Conservation (phyloP, 192 early-diverging fungal species). For the Podila verticillata region DNA sequence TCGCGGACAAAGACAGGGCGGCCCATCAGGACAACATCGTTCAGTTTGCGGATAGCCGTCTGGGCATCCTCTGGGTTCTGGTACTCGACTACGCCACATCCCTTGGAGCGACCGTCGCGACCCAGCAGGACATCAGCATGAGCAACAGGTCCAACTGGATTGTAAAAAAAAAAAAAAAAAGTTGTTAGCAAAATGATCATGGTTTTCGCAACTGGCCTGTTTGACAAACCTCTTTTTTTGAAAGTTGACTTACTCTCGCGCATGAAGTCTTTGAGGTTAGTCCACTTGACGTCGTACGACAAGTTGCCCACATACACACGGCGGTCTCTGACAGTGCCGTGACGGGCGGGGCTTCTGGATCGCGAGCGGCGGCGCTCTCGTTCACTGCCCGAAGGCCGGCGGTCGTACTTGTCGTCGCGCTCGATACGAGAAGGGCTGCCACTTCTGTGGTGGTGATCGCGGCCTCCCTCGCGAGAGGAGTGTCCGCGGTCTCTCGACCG, state of each 20-base stretch:
- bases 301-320: slow-evolving; percentile 88
- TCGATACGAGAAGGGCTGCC: slow-evolving; percentile 12
- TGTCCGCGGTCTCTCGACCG: slow-evolving; percentile 4
- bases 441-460: background rate
- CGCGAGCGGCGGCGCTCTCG: slow-evolving; percentile 21
- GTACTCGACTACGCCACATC: slow-evolving; percentile 83
- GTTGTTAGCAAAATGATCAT: background rate
- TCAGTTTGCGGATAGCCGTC: slow-evolving; percentile 74
- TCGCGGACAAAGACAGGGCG: slow-evolving; percentile 82
- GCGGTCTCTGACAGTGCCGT: slow-evolving; percentile 54
- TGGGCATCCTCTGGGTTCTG: slow-evolving; percentile 78
- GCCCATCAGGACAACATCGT: slow-evolving; percentile 75
- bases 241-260: slow-evolving; percentile 64
- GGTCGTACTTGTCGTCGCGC: slow-evolving; percentile 41
- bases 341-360: slow-evolving; percentile 37
- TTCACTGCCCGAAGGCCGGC: slow-evolving; percentile 7
- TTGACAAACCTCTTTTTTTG: background rate
- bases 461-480: slow-evolving; percentile 1
- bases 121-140: slow-evolving; percentile 77
- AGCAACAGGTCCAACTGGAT: slow-evolving; percentile 76
- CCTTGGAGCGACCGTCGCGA: slow-evolving; percentile 73
- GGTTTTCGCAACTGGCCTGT: background rate
- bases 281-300: slow-evolving; percentile 76
- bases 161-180: background rate
- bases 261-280: slow-evolving; percentile 87